Evolutionary conservation across 1,284 basidiomycete genomes (phyloP).

Genomic region (Fomitopsis pinicola): DNA sequence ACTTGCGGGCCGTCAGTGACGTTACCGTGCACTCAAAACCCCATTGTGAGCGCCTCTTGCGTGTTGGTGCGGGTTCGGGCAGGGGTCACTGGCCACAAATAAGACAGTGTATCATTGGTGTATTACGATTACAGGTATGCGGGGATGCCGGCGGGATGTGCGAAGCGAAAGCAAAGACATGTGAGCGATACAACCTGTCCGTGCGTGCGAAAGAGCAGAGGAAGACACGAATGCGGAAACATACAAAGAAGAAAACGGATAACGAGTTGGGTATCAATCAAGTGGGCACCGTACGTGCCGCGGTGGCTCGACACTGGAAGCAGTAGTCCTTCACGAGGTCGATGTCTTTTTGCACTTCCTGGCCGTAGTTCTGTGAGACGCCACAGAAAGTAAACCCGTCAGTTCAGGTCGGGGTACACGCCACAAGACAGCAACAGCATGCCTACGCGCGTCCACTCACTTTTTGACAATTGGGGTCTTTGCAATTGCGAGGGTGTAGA

Average conservation of each 20-base stretch:
- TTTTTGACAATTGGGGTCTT: slow-evolving; percentile 44
- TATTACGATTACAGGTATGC: slow-evolving; percentile 9
- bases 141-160: not conserved
- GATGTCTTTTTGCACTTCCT: slow-evolving; percentile 35
- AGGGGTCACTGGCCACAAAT: not conserved
- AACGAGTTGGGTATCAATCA: slow-evolving; percentile 11
- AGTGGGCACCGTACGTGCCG: slow-evolving; percentile 26
- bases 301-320: slow-evolving; percentile 35
- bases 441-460: slow-evolving; percentile 33
- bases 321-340: slow-evolving; percentile 36
- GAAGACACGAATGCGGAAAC: not conserved
- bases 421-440: no score
- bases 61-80: not conserved
- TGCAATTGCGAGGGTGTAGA: slow-evolving; percentile 52
- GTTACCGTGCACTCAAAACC: no score
- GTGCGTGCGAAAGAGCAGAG: slow-evolving; percentile 2
- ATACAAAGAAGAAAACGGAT: not conserved
- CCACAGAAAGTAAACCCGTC: no score
- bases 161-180: slow-evolving; percentile 7
- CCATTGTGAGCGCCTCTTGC: not conserved
- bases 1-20: not conserved
- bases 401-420: not conserved
- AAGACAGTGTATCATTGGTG: not conserved
- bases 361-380: slow-evolving; percentile 31
- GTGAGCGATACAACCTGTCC: slow-evolving; percentile 5